Evolutionary conservation across 2,329 filamentous ascomycete genomes (phyloP).

Genomic region (Ceratocystis cacaofunesta): DNA sequence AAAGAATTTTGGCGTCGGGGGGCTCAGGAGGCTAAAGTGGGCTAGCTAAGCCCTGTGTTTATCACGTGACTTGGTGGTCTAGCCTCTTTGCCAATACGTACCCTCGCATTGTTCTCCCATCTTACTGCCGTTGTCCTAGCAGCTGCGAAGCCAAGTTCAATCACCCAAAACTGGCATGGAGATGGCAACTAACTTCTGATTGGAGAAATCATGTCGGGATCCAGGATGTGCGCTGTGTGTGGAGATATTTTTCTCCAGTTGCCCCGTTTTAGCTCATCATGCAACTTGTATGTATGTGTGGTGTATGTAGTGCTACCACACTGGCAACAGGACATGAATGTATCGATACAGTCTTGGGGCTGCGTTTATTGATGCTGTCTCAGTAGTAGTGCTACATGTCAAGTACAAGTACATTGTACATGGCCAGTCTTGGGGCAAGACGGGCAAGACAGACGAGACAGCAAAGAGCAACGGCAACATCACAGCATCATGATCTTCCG

Average conservation of each 20-base stretch:
- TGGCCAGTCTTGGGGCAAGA: neutral
- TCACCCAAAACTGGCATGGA: neutral
- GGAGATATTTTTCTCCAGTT: neutral
- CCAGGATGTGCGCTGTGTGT: neutral
- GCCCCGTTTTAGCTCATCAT: neutral
- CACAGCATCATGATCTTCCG: neutral
- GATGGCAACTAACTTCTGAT: neutral
- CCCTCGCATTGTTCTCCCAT: neutral
- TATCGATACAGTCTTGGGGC: neutral
- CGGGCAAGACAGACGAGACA: neutral
- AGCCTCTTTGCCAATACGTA: neutral
- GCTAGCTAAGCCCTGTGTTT: no score
- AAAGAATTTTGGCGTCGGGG: neutral
- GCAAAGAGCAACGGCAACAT: neutral
- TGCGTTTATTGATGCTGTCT: neutral
- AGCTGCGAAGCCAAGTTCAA: neutral
- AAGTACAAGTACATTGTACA: neutral
- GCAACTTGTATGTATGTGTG: neutral
- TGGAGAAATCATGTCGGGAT: neutral
- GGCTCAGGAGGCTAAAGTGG: no score
- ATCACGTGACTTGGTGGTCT: neutral
- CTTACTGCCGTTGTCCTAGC: neutral
- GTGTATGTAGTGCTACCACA: neutral
- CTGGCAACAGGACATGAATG: neutral
- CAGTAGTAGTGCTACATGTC: neutral